These are phyloP conservation scores for Curvularia hawaiiensis DNA, from an alignment of 2,329 filamentous ascomycete genomes.

Conservation along the genomic window DNA sequence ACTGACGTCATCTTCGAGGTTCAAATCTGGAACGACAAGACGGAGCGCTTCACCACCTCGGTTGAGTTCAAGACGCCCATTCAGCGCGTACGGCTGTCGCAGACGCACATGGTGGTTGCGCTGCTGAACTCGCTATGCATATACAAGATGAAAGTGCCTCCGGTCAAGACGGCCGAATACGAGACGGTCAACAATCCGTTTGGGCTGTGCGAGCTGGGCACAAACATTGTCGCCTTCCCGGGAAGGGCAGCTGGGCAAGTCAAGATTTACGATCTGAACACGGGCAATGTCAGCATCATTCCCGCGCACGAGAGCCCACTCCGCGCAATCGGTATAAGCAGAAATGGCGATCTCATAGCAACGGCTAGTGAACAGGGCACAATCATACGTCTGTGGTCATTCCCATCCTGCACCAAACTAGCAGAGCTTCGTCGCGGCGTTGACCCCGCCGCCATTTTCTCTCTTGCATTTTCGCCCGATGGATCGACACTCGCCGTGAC, in stretches of 20 bases:
- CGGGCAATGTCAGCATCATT: slow-evolving; percentile 87
- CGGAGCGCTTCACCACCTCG: slow-evolving; percentile 74
- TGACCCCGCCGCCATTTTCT: slow-evolving; percentile 86
- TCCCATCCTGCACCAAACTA: slow-evolving; percentile 77
- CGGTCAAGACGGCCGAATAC: slow-evolving; percentile 73
- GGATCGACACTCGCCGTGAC: slow-evolving; percentile 84
- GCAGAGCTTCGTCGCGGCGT: slow-evolving; percentile 87
- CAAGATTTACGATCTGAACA: slow-evolving; percentile 79
- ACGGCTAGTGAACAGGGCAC: slow-evolving; percentile 95
- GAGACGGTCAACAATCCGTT: slow-evolving; percentile 85
- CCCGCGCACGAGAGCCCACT: slow-evolving; percentile 84
- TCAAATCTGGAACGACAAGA: slow-evolving; percentile 90
- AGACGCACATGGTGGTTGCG: slow-evolving; percentile 77
- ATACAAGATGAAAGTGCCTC: slow-evolving; percentile 77
- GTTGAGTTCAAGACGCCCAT: slow-evolving; percentile 82
- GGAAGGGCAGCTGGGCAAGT: slow-evolving; percentile 88
- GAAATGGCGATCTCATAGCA: slow-evolving; percentile 79
- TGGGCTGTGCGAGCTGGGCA: slow-evolving; percentile 78
- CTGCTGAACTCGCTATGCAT: slow-evolving; percentile 82
- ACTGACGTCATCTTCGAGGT: slow-evolving; percentile 56
- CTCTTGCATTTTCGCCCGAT: slow-evolving; percentile 83
- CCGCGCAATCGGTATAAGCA: slow-evolving; percentile 78
- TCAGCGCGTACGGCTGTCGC: slow-evolving; percentile 77
- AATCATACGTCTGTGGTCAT: slow-evolving; percentile 83
- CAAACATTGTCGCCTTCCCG: slow-evolving; percentile 78